Base-by-base conservation (phyloP, 2,329 filamentous ascomycete species). In the Camillea tinctor region DNA sequence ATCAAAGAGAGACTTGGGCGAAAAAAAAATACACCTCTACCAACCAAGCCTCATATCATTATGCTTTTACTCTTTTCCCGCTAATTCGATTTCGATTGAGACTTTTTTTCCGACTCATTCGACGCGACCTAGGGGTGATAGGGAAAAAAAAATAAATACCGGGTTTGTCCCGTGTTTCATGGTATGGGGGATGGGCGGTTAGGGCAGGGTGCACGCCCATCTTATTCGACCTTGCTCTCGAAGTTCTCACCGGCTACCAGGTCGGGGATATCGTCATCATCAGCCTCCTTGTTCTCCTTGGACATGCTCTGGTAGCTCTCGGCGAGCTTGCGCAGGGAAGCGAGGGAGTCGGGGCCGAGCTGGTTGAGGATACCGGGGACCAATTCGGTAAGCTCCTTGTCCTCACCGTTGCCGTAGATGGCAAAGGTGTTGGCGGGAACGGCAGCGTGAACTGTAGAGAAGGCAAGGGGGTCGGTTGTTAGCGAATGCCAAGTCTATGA, bases 271-370 rank as follows among this genome's bases (percentile, higher is more conserved):
- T 98, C 95, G 71, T 96, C 93, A 64, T 95, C 92, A 59, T 88
- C 87, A 72, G 89, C 91, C 68, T 88, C 89, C 75, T 90, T 91
- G 79, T 92, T 91, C 75, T 88, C 89, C 89, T 97, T 97, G 84
- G 97, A 94, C 88, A 98, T 88, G 84, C 88, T 95, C 88, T 99
- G 95, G 87, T 99, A 99, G 87, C 91, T 96, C 87, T 99, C 95
- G 72, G 95, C 95, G 66, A 99, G 88, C 86, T 98, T 98, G 80
- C 95, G 92, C 75, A 99, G 92, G 66, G 93, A 97, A 63, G 95
- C 95, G 62, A 99, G 91, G 66, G 92, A 97, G 85, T 99, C 95
- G 74, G 95, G 95, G 74, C 95, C 95, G 66, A 99, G 92, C 85
- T 99, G 95, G 90, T 98, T 99, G 67, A 99, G 91, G 82, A 99